These are phyloP conservation scores for Speleostelium caveatum DNA, from an alignment of 78 protist species.

Conservation along the genomic window DNA sequence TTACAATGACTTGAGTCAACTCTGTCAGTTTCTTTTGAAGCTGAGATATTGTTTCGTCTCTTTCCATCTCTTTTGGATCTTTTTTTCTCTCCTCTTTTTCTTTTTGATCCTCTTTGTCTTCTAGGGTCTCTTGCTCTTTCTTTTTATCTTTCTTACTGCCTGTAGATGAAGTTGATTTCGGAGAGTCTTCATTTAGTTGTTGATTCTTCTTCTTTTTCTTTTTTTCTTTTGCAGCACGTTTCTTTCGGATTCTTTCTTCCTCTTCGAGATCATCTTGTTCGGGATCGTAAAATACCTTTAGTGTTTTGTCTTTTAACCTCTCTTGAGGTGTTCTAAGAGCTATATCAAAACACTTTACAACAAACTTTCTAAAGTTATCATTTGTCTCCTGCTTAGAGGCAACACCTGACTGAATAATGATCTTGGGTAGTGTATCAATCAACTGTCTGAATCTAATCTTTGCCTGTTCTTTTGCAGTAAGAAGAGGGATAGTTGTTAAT, in stretches of 20 bases:
- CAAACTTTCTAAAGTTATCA: constrained; percentile 70
- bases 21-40: constrained; percentile 41
- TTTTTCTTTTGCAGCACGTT: neutral
- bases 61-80: constrained; percentile 31
- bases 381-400: constrained; percentile 61
- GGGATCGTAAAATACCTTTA: constrained; percentile 33
- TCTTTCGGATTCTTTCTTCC: neutral
- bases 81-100: constrained; percentile 12
- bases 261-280: neutral
- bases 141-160: neutral
- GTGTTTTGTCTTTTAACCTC: constrained; percentile 45
- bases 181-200: constrained; percentile 45
- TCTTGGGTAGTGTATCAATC: constrained; percentile 53
- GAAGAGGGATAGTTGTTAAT: constrained; percentile 50
- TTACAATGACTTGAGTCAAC: constrained; percentile 55
- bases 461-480: constrained; percentile 29
- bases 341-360: constrained; percentile 65
- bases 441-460: constrained; percentile 34
- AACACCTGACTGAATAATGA: constrained; percentile 38
- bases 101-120: constrained; percentile 42
- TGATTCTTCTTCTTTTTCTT: constrained; percentile 3
- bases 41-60: constrained; percentile 45
- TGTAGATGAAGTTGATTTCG: neutral
- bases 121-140: constrained; percentile 41
- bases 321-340: constrained; percentile 64